Evolutionary conservation across 2,329 filamentous ascomycete species (phyloP).

Genomic region (Calonectria naviculata): DNA sequence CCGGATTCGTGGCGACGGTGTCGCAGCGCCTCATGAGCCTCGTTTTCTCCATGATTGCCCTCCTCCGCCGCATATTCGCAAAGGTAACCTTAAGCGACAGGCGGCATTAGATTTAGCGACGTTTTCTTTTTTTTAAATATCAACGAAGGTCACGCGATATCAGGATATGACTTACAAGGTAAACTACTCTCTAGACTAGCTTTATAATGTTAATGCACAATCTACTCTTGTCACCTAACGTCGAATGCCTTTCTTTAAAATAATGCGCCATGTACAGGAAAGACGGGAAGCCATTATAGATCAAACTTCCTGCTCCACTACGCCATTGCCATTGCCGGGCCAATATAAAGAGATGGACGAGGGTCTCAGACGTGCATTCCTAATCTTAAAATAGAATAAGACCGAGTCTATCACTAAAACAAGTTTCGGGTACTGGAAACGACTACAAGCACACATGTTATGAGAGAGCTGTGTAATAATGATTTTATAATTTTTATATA

Average conservation of each 20-base stretch:
- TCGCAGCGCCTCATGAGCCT: not conserved
- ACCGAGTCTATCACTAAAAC: not conserved
- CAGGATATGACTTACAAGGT: not conserved
- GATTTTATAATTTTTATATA: not conserved
- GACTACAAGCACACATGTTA: not conserved
- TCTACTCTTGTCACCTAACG: no score
- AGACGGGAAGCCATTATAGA: no score
- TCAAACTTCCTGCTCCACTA: no score
- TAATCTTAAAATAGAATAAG: not conserved
- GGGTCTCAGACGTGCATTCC: not conserved
- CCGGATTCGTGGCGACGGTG: not conserved
- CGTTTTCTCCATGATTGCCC: not conserved
- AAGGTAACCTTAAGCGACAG: not conserved
- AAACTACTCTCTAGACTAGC: not conserved
- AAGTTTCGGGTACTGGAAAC: not conserved
- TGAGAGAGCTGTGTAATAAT: not conserved
- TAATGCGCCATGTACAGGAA: no score
- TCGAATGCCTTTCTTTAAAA: no score
- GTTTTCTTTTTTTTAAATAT: not conserved
- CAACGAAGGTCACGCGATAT: not conserved
- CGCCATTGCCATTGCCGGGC: no score
- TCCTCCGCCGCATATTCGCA: not conserved
- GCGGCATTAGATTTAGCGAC: not conserved
- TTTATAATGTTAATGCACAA: not conserved
- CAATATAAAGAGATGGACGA: no score